These are phyloP conservation scores for Floccularia luteovirens DNA, from an alignment of 768 basidiomycete species.

Conservation along the genomic window DNA sequence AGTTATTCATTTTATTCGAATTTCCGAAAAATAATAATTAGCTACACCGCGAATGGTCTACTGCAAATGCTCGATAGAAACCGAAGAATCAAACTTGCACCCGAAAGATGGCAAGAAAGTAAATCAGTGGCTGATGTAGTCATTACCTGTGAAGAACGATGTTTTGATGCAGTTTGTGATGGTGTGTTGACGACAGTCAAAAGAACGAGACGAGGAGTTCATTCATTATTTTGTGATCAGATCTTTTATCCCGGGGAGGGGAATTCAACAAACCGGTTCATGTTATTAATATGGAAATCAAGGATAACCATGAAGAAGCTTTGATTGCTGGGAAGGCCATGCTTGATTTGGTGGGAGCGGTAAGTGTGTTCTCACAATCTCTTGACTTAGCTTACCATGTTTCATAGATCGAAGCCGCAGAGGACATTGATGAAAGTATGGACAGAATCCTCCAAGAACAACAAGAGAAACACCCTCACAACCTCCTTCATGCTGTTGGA, in stretches of 20 bases:
- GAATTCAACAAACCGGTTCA: constrained; percentile 94
- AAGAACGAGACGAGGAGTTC: background rate
- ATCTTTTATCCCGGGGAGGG: constrained; percentile 80
- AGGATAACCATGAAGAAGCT: constrained; percentile 98
- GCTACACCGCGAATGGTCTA: constrained; percentile 90
- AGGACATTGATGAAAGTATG: constrained; percentile 90
- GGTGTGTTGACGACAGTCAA: constrained; percentile 41
- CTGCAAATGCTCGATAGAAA: constrained; percentile 97
- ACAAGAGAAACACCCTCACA: constrained; percentile 88
- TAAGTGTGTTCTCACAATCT: constrained; percentile 32
- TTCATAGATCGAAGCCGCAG: constrained; percentile 71
- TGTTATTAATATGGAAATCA: constrained; percentile 96
- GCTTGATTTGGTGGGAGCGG: constrained; percentile 83
- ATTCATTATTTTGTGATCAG: constrained; percentile 27
- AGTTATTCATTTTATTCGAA: constrained; percentile 4
- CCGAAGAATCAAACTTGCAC: constrained; percentile 82
- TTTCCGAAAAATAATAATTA: no score
- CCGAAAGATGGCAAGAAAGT: constrained; percentile 96
- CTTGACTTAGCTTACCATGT: constrained; percentile 6
- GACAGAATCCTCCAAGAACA: constrained; percentile 79
- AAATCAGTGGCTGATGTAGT: constrained; percentile 89
- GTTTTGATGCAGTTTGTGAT: constrained; percentile 97
- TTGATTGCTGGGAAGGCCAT: constrained; percentile 93
- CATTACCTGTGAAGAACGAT: constrained; percentile 98
- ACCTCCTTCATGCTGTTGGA: constrained; percentile 82